Evolutionary conservation across 2,329 filamentous ascomycete species (phyloP), one percentile per base, ranked within the genome.

Genomic region (Aspergillus ruber): DNA sequence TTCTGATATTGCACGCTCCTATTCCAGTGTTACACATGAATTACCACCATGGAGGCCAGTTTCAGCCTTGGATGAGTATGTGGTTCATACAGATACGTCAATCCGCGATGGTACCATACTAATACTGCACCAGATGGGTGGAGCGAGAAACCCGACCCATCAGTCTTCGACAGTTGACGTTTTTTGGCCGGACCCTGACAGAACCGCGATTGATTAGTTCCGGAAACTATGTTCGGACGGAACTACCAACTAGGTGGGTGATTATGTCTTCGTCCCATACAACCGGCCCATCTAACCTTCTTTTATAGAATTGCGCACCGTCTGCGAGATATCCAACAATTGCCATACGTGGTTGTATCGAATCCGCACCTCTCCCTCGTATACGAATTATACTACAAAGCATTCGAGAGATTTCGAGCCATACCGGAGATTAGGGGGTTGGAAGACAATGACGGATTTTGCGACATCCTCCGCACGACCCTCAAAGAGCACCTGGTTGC

Each of bases 161-260:
- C 65, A 95, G 89, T 72, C 74, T 98, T 60, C 86, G 93, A 49
- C 93, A 97, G 71, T 80, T 98, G 61, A 97, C 95, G 73, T 94
- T 97, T 61, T 98, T 97, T 70, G 93, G 93, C 25, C 85, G 93
- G 42, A 94, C 90, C 18, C 74, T 98, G 64, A 96, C 90, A 42
- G 90, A 97, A 71, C 79, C 83, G 44, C 85, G 94, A 49, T 78
- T 98, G 52, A 81, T 98, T 57, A 90, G 88, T 71, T 96, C 90
- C 39, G 93, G 93, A 52, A 98, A 98, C 71, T 98, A 98, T 75
- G 90, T 97, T 45, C 86, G 93, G 49, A 90, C 90, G 4, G 93
- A 98, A 73, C 80, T 98, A 45, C 91, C 91, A 6, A 93, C 87
- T 6, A 81, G 87, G 84, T 86, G 67, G 51, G 71, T 60, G 41